Conservation (phyloP, 2,329 filamentous ascomycete genomes). For the Aspergillus vadensis region DNA sequence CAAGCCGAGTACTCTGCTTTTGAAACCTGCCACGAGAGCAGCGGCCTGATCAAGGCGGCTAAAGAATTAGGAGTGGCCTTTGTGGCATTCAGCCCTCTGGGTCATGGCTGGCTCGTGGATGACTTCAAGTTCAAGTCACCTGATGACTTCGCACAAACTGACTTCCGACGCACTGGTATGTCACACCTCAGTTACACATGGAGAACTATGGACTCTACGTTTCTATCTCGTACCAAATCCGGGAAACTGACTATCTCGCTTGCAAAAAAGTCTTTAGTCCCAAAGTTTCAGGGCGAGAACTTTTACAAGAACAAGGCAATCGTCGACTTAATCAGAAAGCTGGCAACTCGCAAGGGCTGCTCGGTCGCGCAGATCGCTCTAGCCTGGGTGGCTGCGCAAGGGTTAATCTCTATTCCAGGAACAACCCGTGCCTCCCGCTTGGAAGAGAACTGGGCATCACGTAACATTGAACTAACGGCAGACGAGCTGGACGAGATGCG, state of each 20-base stretch:
- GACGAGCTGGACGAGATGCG: constrained; percentile 46
- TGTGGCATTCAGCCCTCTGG: constrained; percentile 51
- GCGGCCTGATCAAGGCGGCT: constrained; percentile 45
- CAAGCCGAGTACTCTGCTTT: constrained; percentile 52
- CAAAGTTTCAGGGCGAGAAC: constrained; percentile 47
- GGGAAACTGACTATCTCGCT: too few species aligned
- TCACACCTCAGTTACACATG: neutral
- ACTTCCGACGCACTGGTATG: constrained; percentile 45
- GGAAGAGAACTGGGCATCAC: constrained; percentile 45
- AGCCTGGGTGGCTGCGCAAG: constrained; percentile 45
- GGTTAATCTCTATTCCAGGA: constrained; percentile 51
- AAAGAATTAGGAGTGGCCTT: constrained; percentile 47
- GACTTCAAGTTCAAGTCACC: constrained; percentile 46
- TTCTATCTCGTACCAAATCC: too few species aligned
- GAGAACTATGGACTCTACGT: too few species aligned
- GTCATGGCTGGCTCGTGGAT: constrained; percentile 53
- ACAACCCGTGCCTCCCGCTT: constrained; percentile 45
- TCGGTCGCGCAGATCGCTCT: constrained; percentile 41
- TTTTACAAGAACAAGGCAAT: constrained; percentile 49
- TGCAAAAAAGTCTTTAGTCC: constrained; percentile 15
- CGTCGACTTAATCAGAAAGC: constrained; percentile 45
- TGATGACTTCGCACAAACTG: constrained; percentile 49
- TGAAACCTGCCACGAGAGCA: constrained; percentile 45
- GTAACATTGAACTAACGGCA: constrained; percentile 39
- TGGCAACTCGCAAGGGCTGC: constrained; percentile 40